These are phyloP conservation scores for Fomitopsis schrenkii DNA, from an alignment of 1,284 basidiomycete genomes.

Conservation along the genomic window DNA sequence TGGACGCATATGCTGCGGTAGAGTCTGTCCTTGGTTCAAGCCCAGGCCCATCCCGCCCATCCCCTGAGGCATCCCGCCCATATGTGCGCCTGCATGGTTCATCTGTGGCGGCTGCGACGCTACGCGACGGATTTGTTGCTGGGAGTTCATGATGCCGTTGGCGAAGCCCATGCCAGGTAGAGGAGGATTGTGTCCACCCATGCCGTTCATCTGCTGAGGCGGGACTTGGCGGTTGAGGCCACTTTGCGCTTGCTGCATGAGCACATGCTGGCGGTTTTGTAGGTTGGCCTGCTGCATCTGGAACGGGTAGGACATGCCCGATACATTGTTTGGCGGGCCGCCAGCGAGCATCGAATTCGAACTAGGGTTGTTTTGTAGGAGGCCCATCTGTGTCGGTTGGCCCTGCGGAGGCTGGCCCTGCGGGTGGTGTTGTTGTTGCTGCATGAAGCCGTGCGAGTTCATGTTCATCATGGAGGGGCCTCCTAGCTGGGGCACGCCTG, in stretches of 20 bases:
- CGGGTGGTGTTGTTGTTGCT: slow-evolving; percentile 33
- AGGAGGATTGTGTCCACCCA: slow-evolving; percentile 28
- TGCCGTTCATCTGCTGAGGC: slow-evolving; percentile 36
- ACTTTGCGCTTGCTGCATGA: slow-evolving; percentile 30
- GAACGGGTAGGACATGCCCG: slow-evolving; percentile 13
- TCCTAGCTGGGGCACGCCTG: slow-evolving; percentile 37
- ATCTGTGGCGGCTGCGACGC: slow-evolving; percentile 45
- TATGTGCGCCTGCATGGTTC: slow-evolving; percentile 30
- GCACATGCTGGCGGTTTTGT: slow-evolving; percentile 23
- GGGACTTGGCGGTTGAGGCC: slow-evolving; percentile 31
- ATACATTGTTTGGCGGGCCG: slow-evolving; percentile 18
- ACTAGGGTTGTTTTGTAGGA: slow-evolving; percentile 37
- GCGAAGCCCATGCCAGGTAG: slow-evolving; percentile 37
- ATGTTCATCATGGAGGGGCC: slow-evolving; percentile 35
- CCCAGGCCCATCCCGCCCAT: slow-evolving; percentile 25
- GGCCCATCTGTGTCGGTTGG: slow-evolving; percentile 32
- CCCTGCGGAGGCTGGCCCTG: slow-evolving; percentile 29
- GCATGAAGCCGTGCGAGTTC: slow-evolving; percentile 33
- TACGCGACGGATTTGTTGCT: slow-evolving; percentile 41
- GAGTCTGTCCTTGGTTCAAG: slow-evolving; percentile 11
- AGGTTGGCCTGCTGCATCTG: slow-evolving; percentile 17
- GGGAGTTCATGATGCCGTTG: slow-evolving; percentile 29
- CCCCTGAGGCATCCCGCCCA: slow-evolving; percentile 11
- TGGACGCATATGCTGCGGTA: slow-evolving; percentile 4
- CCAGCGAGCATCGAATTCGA: slow-evolving; percentile 28